phyloP scores from a whole-genome alignment of 192 early-diverging fungal genomes.

The Rhizophagus sp. region DNA sequence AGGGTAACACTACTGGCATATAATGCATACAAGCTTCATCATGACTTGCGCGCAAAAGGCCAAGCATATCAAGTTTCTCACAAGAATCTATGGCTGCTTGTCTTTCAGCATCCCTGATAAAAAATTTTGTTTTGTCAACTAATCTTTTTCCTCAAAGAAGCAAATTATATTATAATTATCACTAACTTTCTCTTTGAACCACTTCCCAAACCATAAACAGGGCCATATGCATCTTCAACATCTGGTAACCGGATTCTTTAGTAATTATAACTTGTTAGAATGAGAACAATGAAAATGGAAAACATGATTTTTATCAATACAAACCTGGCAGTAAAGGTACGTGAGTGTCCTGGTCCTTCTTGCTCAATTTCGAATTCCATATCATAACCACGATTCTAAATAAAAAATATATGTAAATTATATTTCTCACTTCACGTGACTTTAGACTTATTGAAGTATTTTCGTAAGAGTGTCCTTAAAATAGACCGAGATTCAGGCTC shows the following conservation, averaged over 20 bases:
- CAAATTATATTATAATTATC: neutral
- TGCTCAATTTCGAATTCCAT: slow-evolving; percentile 50
- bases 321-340: slow-evolving; percentile 42
- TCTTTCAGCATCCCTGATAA: slow-evolving; percentile 58
- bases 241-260: slow-evolving; percentile 40
- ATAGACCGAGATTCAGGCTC: too few species aligned
- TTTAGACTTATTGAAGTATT: too few species aligned
- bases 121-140: neutral
- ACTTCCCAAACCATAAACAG: slow-evolving; percentile 44
- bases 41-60: slow-evolving; percentile 41
- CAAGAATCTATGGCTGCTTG: slow-evolving; percentile 66
- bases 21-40: slow-evolving; percentile 26
- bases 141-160: neutral
- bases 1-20: neutral
- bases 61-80: slow-evolving; percentile 57
- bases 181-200: slow-evolving; percentile 36
- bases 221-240: slow-evolving; percentile 44
- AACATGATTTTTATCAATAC: neutral
- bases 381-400: slow-evolving; percentile 37
- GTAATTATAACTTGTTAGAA: neutral
- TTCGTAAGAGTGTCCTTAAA: too few species aligned
- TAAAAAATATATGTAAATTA: neutral
- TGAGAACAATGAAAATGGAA: neutral
- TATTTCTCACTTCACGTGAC: neutral
- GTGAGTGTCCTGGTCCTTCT: slow-evolving; percentile 43